Evolutionary conservation across 257 asterid species (phyloP).

Genomic region (Solanum neorickii): DNA sequence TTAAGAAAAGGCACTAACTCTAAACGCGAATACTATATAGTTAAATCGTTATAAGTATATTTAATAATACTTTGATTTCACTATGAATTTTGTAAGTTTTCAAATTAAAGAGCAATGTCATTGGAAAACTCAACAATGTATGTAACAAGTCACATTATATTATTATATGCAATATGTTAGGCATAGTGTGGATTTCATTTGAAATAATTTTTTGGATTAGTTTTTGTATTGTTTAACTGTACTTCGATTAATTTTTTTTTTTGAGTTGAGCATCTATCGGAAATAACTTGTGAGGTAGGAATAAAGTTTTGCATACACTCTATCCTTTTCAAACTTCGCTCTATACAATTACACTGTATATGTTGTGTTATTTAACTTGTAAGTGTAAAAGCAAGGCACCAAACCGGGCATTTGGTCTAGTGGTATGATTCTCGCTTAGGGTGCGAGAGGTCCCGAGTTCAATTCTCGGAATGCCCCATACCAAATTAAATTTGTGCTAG

Average conservation of each 20-base stretch:
- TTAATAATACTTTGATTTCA: not conserved
- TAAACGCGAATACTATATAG: not conserved
- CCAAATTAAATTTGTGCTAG: no score
- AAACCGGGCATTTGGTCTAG: constrained; percentile 62
- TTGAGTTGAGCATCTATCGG: not conserved
- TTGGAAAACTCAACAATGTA: not conserved
- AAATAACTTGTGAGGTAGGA: rapidly evolving
- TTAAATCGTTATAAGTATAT: not conserved
- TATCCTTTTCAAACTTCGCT: not conserved
- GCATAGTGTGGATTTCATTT: not conserved
- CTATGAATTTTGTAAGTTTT: not conserved
- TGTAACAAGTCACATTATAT: not conserved
- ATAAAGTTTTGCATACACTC: not conserved
- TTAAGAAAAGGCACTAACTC: not conserved
- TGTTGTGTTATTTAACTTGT: rapidly evolving
- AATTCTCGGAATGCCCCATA: constrained; percentile 77
- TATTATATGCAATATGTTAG: not conserved
- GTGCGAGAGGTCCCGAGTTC: constrained; percentile 93
- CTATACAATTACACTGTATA: not conserved
- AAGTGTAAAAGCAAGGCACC: not conserved
- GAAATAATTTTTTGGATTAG: not conserved
- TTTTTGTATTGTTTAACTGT: not conserved
- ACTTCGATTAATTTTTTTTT: not conserved
- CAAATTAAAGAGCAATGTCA: not conserved
- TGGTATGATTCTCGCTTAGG: constrained; percentile 83